Evolutionary conservation across 1,284 basidiomycete species (phyloP).

Genomic region (Fomitiporia mediterranea): DNA sequence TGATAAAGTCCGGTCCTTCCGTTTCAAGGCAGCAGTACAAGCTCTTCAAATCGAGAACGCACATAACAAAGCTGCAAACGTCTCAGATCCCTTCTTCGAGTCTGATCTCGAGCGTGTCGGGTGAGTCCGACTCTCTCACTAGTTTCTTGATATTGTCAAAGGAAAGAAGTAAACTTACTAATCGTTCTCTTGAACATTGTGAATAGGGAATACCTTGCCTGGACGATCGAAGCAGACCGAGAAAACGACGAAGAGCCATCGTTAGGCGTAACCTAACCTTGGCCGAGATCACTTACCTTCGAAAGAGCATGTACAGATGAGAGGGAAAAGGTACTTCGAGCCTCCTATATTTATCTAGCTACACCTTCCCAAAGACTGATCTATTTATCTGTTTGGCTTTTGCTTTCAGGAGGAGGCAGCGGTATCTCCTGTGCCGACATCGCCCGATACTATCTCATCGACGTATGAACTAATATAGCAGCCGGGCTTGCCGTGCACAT

Average conservation of each 20-base stretch:
- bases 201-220: constrained; percentile 9
- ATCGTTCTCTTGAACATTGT: background rate
- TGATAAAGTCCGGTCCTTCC: no score
- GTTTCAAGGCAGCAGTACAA: constrained; percentile 11
- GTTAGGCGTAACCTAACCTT: background rate
- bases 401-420: no score
- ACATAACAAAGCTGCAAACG: constrained; percentile 3
- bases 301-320: no score
- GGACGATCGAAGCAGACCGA: constrained; percentile 14
- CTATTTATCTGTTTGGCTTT: no score
- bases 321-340: no score
- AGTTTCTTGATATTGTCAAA: background rate
- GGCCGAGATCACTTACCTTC: no score
- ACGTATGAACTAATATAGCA: no score
- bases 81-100: constrained; percentile 8
- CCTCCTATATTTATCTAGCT: no score
- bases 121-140: background rate
- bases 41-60: constrained; percentile 11
- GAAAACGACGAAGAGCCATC: constrained; percentile 9
- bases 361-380: no score
- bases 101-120: background rate
- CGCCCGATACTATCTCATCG: no score
- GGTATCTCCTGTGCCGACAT: no score
- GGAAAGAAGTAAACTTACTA: background rate
- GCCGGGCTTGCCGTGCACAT: no score